Percentiles rank a stretch among this genome's conserved stretches.
Conservation (phyloP, 2,329 filamentous ascomycete species). For the Stagonosporopsis rhizophila region DNA sequence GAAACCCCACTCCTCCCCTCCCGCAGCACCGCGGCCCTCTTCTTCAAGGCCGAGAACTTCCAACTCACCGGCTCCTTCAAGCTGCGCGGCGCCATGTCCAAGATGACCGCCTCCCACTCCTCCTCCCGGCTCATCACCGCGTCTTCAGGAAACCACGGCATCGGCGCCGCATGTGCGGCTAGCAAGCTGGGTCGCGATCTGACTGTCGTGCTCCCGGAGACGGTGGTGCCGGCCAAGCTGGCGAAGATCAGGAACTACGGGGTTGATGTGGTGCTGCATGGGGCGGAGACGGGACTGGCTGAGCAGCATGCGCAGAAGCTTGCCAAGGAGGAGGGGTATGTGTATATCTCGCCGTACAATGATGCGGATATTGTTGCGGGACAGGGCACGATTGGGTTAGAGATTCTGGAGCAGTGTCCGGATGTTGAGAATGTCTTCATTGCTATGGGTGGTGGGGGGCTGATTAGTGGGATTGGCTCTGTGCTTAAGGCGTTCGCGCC, state of each 20-base stretch:
- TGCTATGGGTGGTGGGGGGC: slow-evolving; percentile 8
- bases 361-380: slow-evolving; percentile 4
- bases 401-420: slow-evolving; percentile 7
- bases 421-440: slow-evolving; percentile 8
- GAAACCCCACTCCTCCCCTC: slow-evolving; percentile 8
- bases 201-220: slow-evolving; percentile 9
- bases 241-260: neutral
- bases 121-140: slow-evolving; percentile 3
- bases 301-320: slow-evolving; percentile 13
- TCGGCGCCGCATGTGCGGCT: slow-evolving; percentile 4
- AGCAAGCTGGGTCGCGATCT: slow-evolving; percentile 5
- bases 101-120: neutral
- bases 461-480: slow-evolving; percentile 11
- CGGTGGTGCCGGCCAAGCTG: slow-evolving; percentile 4
- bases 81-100: slow-evolving; percentile 12
- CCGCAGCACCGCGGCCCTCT: neutral
- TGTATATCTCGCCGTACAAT: slow-evolving; percentile 14
- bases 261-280: neutral
- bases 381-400: slow-evolving; percentile 7
- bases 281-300: slow-evolving; percentile 1
- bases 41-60: slow-evolving; percentile 15
- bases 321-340: neutral
- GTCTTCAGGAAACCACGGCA: slow-evolving; percentile 9
- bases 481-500: slow-evolving; percentile 7
- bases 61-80: slow-evolving; percentile 17